Conservation (phyloP, 179 eudicot genomes). For the Silene noctiflora region DNA sequence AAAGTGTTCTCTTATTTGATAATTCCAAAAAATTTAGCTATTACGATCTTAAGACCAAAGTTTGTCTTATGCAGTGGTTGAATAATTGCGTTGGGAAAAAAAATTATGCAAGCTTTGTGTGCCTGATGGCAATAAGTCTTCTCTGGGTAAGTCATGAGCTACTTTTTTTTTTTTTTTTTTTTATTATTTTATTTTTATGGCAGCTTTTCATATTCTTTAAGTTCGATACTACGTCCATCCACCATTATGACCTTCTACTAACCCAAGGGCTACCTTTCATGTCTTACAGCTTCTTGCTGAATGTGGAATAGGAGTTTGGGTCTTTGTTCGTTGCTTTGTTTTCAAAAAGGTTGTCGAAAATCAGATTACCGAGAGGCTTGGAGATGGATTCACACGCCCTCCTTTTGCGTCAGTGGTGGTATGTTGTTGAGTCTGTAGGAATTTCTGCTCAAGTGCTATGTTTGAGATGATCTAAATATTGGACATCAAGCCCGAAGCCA, state of each 20-base stretch:
- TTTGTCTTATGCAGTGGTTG: constrained; percentile 67
- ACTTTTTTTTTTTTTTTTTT: not conserved
- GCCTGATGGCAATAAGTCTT: constrained; percentile 87
- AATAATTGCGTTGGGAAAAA: constrained; percentile 93
- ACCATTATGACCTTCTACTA: not conserved
- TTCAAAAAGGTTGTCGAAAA: constrained; percentile 48
- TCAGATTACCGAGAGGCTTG: constrained; percentile 70
- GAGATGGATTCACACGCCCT: constrained; percentile 82
- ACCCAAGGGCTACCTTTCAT: constrained; percentile 6
- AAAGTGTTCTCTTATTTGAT: not conserved
- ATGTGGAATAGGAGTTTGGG: constrained; percentile 76
- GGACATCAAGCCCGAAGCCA: not conserved
- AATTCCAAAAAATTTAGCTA: not conserved
- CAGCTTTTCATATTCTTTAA: not conserved
- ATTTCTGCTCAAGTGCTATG: constrained; percentile 9
- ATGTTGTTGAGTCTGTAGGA: constrained; percentile 20
- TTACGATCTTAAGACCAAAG: not conserved
- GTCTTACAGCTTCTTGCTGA: constrained; percentile 67
- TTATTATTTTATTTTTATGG: too few species aligned
- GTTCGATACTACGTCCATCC: not conserved
- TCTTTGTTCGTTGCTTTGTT: constrained; percentile 80
- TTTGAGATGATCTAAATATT: not conserved
- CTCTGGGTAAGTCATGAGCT: constrained; percentile 61
- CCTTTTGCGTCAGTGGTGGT: constrained; percentile 91
- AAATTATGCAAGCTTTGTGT: constrained; percentile 71